A percentile compares a stretch with the other conserved stretches of the same genome.
phyloP scores from a whole-genome alignment of 1,284 basidiomycete genomes.

The Chalciporus piperatoides region DNA sequence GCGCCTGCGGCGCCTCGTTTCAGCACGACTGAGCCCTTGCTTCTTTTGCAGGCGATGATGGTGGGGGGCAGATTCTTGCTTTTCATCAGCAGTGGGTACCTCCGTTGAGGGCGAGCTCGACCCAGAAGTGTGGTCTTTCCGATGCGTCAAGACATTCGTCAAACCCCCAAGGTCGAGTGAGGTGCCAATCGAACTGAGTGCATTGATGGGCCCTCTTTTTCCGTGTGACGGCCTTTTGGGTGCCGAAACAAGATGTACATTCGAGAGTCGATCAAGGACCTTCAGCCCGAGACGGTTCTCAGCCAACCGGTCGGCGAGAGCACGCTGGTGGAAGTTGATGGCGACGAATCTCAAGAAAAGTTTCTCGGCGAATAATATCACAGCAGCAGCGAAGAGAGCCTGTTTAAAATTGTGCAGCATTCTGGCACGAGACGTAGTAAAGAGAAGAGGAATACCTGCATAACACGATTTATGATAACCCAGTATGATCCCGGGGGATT shows the following conservation, averaged over 20 bases:
- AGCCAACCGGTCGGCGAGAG: constrained; percentile 64
- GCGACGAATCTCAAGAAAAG: constrained; percentile 69
- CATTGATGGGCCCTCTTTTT: constrained; percentile 36
- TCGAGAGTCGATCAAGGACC: constrained; percentile 66
- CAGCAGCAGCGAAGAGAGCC: constrained; percentile 61
- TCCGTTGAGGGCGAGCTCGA: constrained; percentile 9
- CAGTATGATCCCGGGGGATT: constrained; percentile 64
- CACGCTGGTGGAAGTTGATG: constrained; percentile 74
- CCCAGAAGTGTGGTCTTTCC: constrained; percentile 24
- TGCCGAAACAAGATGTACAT: constrained; percentile 45
- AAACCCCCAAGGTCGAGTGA: constrained; percentile 31
- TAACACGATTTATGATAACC: constrained; percentile 62
- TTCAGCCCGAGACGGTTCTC: constrained; percentile 68
- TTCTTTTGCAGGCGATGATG: constrained; percentile 17
- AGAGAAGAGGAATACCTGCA: constrained; percentile 47
- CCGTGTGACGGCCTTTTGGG: constrained; percentile 32
- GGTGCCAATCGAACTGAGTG: constrained; percentile 28
- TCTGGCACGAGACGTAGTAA: background rate
- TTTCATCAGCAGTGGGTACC: constrained; percentile 4
- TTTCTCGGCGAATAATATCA: constrained; percentile 68
- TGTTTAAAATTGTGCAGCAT: constrained; percentile 24
- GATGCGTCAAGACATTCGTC: constrained; percentile 24
- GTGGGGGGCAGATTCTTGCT: constrained; percentile 21
- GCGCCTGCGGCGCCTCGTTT: constrained; percentile 42
- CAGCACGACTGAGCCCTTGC: constrained; percentile 27